Evolutionary conservation across 805 yeast species (phyloP).

Genomic region (Sungouiozyma ichnusensis): DNA sequence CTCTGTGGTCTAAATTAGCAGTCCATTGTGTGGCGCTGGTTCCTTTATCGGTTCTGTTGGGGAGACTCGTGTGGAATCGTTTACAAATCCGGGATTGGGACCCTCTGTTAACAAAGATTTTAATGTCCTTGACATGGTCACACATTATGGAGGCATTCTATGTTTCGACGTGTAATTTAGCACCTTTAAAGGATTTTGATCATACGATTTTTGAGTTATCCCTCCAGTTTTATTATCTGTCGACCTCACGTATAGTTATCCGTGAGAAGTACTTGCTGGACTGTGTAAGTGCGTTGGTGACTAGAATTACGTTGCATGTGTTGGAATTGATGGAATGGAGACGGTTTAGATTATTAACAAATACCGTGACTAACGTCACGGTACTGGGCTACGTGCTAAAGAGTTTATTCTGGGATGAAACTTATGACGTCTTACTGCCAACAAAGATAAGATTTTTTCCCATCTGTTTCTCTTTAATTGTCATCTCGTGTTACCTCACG

Average conservation of each 20-base stretch:
- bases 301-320: conserved; percentile 52
- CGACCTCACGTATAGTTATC: background rate
- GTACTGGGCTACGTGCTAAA: conserved; percentile 26
- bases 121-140: conserved; percentile 32
- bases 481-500: background rate
- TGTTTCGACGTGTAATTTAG: conserved; percentile 37
- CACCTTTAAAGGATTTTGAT: conserved; percentile 20
- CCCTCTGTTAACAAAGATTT: conserved; percentile 6
- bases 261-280: conserved; percentile 5
- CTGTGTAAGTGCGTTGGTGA: conserved; percentile 45
- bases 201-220: conserved; percentile 24
- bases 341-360: conserved; percentile 51
- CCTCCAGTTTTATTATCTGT: conserved; percentile 13
- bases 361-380: conserved; percentile 39
- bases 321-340: conserved; percentile 47
- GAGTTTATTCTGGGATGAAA: background rate
- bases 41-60: conserved; percentile 5
- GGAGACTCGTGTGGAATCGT: background rate
- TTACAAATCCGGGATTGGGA: background rate
- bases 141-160: conserved; percentile 39
- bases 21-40: conserved; percentile 23
- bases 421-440: background rate
- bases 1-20: conserved; percentile 24
- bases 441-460: background rate
- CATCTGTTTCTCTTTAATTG: background rate